Conservation (phyloP, 208 protist genomes). For the Trypanosoma conorhini region DNA sequence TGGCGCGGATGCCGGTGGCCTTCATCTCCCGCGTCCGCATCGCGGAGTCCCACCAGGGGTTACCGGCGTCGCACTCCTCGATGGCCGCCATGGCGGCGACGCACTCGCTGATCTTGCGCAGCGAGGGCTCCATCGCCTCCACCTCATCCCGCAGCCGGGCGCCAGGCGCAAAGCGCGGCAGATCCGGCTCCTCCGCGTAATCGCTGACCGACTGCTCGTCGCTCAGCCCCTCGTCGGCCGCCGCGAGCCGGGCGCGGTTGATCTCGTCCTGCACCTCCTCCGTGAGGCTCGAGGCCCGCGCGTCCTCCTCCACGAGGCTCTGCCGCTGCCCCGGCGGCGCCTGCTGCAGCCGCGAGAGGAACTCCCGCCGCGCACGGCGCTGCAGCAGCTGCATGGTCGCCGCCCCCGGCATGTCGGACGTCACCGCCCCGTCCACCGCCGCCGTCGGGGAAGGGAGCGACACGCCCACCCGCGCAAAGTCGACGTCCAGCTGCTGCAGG, state of each 20-base stretch:
- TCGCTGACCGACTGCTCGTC: constrained; percentile 73
- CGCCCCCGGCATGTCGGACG: background rate
- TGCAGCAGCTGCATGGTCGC: constrained; percentile 2
- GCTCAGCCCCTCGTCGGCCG: constrained; percentile 64
- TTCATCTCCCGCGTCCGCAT: constrained; percentile 75
- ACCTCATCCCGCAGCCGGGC: constrained; percentile 30
- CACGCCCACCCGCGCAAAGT: constrained; percentile 19
- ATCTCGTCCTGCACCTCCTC: constrained; percentile 31
- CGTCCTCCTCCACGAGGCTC: background rate
- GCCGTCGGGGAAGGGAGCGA: background rate
- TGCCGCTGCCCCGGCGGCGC: background rate
- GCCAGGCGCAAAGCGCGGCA: constrained; percentile 33
- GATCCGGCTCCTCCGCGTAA: constrained; percentile 57
- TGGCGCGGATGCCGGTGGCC: constrained; percentile 48
- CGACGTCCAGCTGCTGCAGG: constrained; percentile 34
- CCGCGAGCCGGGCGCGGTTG: constrained; percentile 48
- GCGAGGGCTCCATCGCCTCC: constrained; percentile 33
- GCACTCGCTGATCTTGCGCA: constrained; percentile 35
- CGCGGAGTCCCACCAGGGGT: constrained; percentile 76
- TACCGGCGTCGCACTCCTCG: constrained; percentile 27
- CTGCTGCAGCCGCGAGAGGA: background rate
- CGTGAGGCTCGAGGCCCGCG: background rate
- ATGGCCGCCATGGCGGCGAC: constrained; percentile 29
- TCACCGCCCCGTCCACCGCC: too few species aligned
- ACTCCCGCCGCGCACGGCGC: background rate